Evolutionary conservation across 192 early-diverging fungal species (phyloP), one percentile per base, ranked within the genome.

Genomic region (Umbelopsis vinacea): DNA sequence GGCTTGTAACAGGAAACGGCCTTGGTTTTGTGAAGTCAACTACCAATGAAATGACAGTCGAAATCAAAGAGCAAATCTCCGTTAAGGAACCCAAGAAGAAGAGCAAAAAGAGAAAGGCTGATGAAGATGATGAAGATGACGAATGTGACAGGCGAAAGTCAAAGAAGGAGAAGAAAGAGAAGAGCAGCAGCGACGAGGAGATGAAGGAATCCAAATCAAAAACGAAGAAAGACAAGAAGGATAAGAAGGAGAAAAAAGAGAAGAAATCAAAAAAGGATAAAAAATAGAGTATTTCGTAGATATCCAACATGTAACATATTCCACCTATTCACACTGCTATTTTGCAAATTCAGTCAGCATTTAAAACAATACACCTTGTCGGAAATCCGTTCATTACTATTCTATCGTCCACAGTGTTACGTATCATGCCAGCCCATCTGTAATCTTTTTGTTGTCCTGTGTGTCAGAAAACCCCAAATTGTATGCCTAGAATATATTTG

Each of bases 1-100:
- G 57, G 14, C 57, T 63, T 37, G 57, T 63, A 4, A 63, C 57
- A 4, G 57, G 57, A 11, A 63, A 37, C 19, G 57, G 57, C 33
- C 57, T 63, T 37, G 57, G 57, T n/a, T 63, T 63, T 63, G 57
- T 63, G 5, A 63, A 63, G 12, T 63, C 57, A 11, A 63, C 57
- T 19, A 63, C 57, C 0, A n/a, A 14, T 6, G 57, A 63, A 37
- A 63, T 63, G 57, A 63, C 57, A 17, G 26, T 37, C 2, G 29
- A 63, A 17, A 26, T 63, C 4, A 1, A 37, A 7, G 14, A 29
- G 8, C 15, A 63, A 17, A 6, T 15, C 33, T 14, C 12, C 12
- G 57, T 35, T 37, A 5, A 29, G 35, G 33, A 63, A 63, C 15
- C 33, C 33, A 63, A 63, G 15, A 37, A 29, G 33, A 35, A 63